Conservation (phyloP, 2,329 filamentous ascomycete genomes). For the Lachnellula arida region DNA sequence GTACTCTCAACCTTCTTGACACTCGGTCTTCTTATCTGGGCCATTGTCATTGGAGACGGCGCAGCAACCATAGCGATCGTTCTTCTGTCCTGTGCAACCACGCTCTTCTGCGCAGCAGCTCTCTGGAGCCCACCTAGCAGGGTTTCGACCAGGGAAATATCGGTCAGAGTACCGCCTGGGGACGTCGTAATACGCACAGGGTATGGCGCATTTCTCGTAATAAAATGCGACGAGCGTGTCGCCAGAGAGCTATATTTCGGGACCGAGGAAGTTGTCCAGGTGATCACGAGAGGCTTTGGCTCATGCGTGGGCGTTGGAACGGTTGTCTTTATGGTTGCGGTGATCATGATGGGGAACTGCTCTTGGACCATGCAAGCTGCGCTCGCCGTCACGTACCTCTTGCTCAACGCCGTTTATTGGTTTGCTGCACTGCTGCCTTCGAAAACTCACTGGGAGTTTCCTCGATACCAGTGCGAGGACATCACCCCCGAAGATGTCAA, state of each 20-base stretch:
- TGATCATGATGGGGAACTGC: neutral
- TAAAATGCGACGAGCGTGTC: neutral
- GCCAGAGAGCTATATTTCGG: neutral
- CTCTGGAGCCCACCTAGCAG: neutral
- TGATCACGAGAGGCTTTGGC: neutral
- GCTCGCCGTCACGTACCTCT: neutral
- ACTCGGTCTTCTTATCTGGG: neutral
- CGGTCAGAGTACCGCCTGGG: neutral
- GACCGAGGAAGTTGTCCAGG: neutral
- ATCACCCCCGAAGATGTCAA: neutral
- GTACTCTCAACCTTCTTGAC: neutral
- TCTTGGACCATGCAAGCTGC: constrained; percentile 2
- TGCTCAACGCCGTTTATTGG: constrained; percentile 1
- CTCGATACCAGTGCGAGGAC: neutral
- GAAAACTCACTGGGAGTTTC: constrained; percentile 1
- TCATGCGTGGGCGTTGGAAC: neutral
- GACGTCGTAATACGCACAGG: neutral
- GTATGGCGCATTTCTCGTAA: neutral
- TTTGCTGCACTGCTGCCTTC: neutral
- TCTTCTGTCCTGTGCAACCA: neutral
- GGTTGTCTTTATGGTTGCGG: neutral
- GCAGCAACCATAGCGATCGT: neutral
- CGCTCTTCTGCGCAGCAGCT: neutral
- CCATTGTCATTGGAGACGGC: neutral
- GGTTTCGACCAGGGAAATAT: too few relatives aligned